Percentiles rank a stretch among this genome's conserved stretches.
Evolutionary conservation across 2,329 filamentous ascomycete genomes (phyloP).

Genomic region (Xylaria sp.): DNA sequence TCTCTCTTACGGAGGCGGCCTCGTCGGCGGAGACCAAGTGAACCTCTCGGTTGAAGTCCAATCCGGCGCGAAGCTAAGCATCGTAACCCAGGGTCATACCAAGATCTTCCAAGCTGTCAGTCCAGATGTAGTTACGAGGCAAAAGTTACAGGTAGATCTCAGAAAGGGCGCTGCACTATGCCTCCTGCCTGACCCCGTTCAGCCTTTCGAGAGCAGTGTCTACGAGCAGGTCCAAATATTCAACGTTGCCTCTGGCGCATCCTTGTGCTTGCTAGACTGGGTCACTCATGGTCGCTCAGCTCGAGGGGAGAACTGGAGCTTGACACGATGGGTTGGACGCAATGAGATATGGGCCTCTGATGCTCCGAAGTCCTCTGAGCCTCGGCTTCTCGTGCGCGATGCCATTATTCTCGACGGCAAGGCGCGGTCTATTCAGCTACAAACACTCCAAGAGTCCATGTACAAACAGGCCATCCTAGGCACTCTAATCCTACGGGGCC

Average conservation of each 20-base stretch:
- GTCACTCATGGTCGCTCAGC: slow-evolving; percentile 88
- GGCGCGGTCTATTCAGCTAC: slow-evolving; percentile 52
- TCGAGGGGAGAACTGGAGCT: slow-evolving; percentile 88
- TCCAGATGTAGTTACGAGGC: slow-evolving; percentile 65
- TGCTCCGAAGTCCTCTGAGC: slow-evolving; percentile 49
- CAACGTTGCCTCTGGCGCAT: slow-evolving; percentile 64
- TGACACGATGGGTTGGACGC: slow-evolving; percentile 79
- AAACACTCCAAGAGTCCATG: slow-evolving; percentile 70
- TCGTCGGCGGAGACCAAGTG: slow-evolving; percentile 88
- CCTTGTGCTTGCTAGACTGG: slow-evolving; percentile 91
- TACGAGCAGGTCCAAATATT: slow-evolving; percentile 90
- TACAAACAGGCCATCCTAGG: slow-evolving; percentile 81
- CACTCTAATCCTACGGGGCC: slow-evolving; percentile 84
- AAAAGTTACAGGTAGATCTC: slow-evolving; percentile 64
- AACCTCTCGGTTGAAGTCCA: slow-evolving; percentile 75
- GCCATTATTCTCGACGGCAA: slow-evolving; percentile 77
- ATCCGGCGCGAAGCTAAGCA: slow-evolving; percentile 70
- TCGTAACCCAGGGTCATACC: slow-evolving; percentile 82
- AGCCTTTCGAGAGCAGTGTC: slow-evolving; percentile 85
- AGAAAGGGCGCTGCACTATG: slow-evolving; percentile 65
- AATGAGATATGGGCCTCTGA: slow-evolving; percentile 82
- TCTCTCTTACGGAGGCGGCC: slow-evolving; percentile 91
- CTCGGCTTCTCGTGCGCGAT: slow-evolving; percentile 82
- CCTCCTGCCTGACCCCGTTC: slow-evolving; percentile 88
- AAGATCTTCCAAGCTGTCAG: slow-evolving; percentile 89